Evolutionary conservation across 495 filamentous ascomycete species (phyloP), one percentile per base, ranked within the genome.

Genomic region (Articulospora tetracladia): DNA sequence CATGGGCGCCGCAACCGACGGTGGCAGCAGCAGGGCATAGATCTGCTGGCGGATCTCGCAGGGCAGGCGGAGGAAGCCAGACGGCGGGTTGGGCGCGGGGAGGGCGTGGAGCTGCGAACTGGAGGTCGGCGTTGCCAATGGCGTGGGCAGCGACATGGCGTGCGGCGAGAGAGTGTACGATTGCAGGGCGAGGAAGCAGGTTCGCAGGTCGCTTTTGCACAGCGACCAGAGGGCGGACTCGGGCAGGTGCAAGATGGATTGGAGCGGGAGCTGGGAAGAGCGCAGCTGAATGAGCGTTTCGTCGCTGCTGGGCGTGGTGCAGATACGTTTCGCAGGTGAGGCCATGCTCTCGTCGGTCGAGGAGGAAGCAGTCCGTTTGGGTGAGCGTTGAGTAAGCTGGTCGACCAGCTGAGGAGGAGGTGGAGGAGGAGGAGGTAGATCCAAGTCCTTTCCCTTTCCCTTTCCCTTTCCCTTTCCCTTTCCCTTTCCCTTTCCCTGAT

Each of bases 31-130:
- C 32, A 52, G 44, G 26, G 28, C 49, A n/a, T 66, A 69, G 8
- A 66, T 64, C n/a, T 36, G 41, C 24, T 61, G 54, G 12, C 66
- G 48, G 7, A 69, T 61, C 41, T 69, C 66, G 30, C 56, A 52
- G 13, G 66, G 66, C 3, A 69, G 57, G 24, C 52, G 57, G 12
- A 69, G 51, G 22, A 66, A 26, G 64, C 41, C 3, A 60, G 23
- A 17, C 19, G 17, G 3, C 41, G 23, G 0, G n/a, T 23, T 3
- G 32, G 26, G 23, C 19, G 30, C 0, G 49, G 19, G 26, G 48
- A 12, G 23, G 15, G n/a, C 13, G 57, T 12, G 13, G 53, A 27
- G 25, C 11, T 48, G 47, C 0, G 55, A 48, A 8, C 22, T 36
- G 25, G 27, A 20, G 6, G 15, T 47, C 41, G 41, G 3, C 4